Percentiles rank a stretch among this genome's conserved stretches.
These are phyloP conservation scores for Angomonas desouzai DNA, from an alignment of 208 protist genomes.

Conservation along the genomic window DNA sequence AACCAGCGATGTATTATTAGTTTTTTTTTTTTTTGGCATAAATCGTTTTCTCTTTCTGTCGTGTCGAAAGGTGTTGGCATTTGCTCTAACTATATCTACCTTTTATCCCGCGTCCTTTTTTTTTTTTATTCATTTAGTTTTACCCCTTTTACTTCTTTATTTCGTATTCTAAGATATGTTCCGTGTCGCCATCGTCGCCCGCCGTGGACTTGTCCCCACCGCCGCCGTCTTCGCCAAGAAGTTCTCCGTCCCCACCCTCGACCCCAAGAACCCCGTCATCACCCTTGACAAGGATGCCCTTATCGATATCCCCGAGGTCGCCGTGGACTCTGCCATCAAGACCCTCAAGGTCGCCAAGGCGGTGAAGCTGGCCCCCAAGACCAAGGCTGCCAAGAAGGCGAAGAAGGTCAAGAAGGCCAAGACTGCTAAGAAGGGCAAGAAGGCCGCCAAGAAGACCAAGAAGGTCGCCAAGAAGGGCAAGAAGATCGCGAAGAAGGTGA, in stretches of 20 bases:
- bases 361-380: constrained; percentile 11
- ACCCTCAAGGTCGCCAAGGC: not conserved
- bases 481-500: no score
- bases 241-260: not conserved
- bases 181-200: constrained; percentile 11
- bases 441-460: constrained; percentile 17
- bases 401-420: constrained; percentile 20
- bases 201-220: constrained; percentile 15
- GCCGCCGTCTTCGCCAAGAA: constrained; percentile 9
- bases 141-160: not conserved
- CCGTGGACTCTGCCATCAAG: not conserved
- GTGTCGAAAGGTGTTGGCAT: not conserved
- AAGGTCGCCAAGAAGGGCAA: constrained; percentile 11
- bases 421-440: constrained; percentile 13
- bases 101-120: constrained; percentile 6
- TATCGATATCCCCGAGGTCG: not conserved
- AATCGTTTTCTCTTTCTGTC: not conserved
- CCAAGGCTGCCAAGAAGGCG: constrained; percentile 24
- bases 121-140: constrained; percentile 8
- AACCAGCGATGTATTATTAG: not conserved
- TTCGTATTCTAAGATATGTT: constrained; percentile 14
- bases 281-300: constrained; percentile 8
- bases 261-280: constrained; percentile 1
- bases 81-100: not conserved
- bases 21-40: not conserved